Evolutionary conservation across 2,329 filamentous ascomycete species (phyloP), one percentile per base, ranked within the genome.

Genomic region (Kalaharituber pfeilii): DNA sequence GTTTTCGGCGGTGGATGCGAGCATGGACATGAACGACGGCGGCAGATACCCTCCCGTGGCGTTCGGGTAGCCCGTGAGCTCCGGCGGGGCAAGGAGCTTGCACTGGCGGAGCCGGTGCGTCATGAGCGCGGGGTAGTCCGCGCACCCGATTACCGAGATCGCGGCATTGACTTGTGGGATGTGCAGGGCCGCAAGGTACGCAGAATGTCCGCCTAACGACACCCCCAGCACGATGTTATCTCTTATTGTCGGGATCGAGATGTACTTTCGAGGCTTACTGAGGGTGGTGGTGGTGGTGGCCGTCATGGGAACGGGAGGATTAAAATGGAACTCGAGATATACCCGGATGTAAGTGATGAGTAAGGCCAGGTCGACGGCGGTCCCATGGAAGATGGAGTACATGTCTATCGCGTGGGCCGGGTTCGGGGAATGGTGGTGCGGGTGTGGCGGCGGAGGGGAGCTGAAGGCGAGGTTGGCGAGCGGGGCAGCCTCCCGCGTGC

Each of bases 331-430:
- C n/a, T 78, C 78, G 1, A 94, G 71, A 27, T 62, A 62, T 8
- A 51, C 53, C 1, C 58, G 58, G 22, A 64, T 56, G 54, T 86
- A 77, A 62, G 87, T 82, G 60, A 96, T 81, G 58, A 96, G 70
- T 8, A 81, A 73, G 15, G 75, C 78, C 29, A 82, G 80, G 67
- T 96, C 89, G n/a, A 72, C 69, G 13, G 83, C 82, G 0, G 84
- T 89, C 52, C 77, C 75, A 68, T 78, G 77, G 56, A 88, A 82
- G 57, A 79, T 78, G 27, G 78, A 80, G 66, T 91, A 87, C 87
- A 98, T 94, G 67, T 98, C 91, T 65, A 86, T 79, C 0, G 87
- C 89, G 70, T 96, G 91, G 5, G 74, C 77, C 6, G 75, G 71
- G 65, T 95, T 94, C 3, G 18, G 18, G 11, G 96, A 25, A 82